Percentiles rank a stretch among this genome's conserved stretches.
These are phyloP conservation scores for Vachellia pachyceras DNA, from an alignment of 306 rosid species.

Conservation along the genomic window DNA sequence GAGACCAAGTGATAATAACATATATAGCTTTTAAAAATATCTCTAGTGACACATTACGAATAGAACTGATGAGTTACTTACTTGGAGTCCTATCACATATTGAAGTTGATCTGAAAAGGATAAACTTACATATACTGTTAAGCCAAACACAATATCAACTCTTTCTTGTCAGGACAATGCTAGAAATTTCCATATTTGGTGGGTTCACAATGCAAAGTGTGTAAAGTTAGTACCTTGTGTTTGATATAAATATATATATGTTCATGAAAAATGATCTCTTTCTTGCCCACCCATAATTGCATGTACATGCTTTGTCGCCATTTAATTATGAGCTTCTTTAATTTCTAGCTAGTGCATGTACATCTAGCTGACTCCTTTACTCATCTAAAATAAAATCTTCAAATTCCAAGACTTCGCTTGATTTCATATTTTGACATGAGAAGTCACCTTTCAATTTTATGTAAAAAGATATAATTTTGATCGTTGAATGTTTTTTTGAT, in stretches of 20 bases:
- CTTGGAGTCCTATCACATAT: no score
- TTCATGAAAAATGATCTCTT: constrained; percentile 31
- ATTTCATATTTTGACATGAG: constrained; percentile 39
- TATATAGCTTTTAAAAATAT: no score
- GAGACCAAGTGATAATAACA: neutral
- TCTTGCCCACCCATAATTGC: constrained; percentile 22
- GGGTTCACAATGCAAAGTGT: neutral
- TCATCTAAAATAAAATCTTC: constrained; percentile 40
- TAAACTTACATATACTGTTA: no score
- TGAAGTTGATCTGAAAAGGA: no score
- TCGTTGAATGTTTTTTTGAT: no score
- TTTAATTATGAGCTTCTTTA: constrained; percentile 13
- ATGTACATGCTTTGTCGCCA: constrained; percentile 18
- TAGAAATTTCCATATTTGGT: constrained; percentile 38
- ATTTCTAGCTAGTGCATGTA: constrained; percentile 11
- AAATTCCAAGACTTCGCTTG: constrained; percentile 38
- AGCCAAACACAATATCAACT: constrained; percentile 3
- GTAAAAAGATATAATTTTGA: no score
- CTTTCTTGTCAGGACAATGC: neutral
- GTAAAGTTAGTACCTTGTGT: constrained; percentile 11
- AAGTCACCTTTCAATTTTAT: neutral
- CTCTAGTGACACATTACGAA: neutral
- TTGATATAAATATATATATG: constrained; percentile 38
- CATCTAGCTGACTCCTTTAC: constrained; percentile 25
- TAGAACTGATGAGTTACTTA: neutral